Base-by-base conservation (phyloP, 2,329 filamentous ascomycete species). In the Colletotrichum endophyticum region DNA sequence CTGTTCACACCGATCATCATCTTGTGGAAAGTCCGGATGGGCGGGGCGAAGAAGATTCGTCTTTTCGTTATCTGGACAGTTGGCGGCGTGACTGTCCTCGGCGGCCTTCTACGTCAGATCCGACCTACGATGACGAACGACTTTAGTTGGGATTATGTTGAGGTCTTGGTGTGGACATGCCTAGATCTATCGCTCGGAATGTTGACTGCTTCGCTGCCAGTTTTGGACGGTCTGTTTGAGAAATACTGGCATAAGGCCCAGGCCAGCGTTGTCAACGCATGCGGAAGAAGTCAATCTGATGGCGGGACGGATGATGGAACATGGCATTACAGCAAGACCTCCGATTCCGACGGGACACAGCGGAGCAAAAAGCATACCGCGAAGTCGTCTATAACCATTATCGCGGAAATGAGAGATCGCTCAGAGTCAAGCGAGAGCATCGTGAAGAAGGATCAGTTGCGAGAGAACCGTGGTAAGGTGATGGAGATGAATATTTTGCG, bases 1-100 rank as follows among this genome's bases (percentile, higher is more conserved):
- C 78, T 85, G n/a, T 57, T 79, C 3, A 81, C 83, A 0, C 84
- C 84, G 3, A 73, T 85, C 8, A 80, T 84, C n/a, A 81, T 85
- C 2, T 73, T 85, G 7, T 85, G 81, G 82, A 81, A 81, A 39
- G 80, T 85, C 3, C 77, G 78, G 15, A 84, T 85, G 79, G 77
- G 80, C 2, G 78, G 70, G 30, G 68, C 67, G 8, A 84, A 81
- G 36, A 85, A 84, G 66, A 44, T 79, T 15, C 79, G 83, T 8
- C 77, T 85, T 4, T 83, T 81, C 63, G 36, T 81, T 25, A 80
- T 85, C 36, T 85, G 84, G 79, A 79, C 74, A 13, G 79, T 82
- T 30, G 83, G 84, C 13, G 78, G 79, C 13, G 71, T 84, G 44
- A 80, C 81, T 32, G 82, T 82, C 44, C 73, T 85, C 49, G 82